phyloP scores from a whole-genome alignment of 2,329 filamentous ascomycete species.

The Gliomastix tumulicola region DNA sequence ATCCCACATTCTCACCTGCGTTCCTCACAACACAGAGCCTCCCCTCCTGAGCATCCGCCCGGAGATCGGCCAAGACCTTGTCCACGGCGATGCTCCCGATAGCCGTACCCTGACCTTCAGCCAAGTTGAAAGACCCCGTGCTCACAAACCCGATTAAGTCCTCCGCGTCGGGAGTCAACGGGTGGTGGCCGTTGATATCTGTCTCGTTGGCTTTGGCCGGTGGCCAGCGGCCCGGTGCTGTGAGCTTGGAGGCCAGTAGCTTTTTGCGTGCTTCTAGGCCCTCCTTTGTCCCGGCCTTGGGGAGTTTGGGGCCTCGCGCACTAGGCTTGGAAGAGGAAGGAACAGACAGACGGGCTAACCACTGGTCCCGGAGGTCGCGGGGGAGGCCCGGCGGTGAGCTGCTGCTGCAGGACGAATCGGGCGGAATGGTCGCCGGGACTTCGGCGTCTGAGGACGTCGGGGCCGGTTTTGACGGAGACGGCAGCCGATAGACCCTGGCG shows the following conservation, averaged over 20 bases:
- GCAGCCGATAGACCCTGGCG: constrained; percentile 83
- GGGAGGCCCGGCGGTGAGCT: constrained; percentile 26
- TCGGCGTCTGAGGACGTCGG: constrained; percentile 27
- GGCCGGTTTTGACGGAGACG: constrained; percentile 30
- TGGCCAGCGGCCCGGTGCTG: constrained; percentile 24
- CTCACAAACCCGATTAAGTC: constrained; percentile 90
- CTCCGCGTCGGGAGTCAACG: constrained; percentile 61
- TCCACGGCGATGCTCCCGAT: constrained; percentile 63
- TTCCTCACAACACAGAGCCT: constrained; percentile 74
- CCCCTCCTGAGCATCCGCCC: constrained; percentile 29
- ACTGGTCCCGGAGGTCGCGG: constrained; percentile 54
- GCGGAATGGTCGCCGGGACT: constrained; percentile 37
- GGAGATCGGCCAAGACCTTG: constrained; percentile 38
- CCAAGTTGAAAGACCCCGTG: constrained; percentile 74
- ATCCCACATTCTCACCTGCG: constrained; percentile 70
- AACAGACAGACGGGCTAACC: constrained; percentile 57
- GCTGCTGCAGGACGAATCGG: constrained; percentile 8
- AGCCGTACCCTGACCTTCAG: constrained; percentile 66
- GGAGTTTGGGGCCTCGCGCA: background rate
- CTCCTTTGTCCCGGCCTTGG: background rate
- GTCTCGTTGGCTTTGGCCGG: constrained; percentile 26
- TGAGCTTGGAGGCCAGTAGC: constrained; percentile 39
- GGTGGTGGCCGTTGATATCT: constrained; percentile 51
- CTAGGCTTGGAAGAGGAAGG: no score
- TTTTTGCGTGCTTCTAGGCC: constrained; percentile 27